Conservation (phyloP, 495 filamentous ascomycete genomes). For the Cryomyces antarcticus region DNA sequence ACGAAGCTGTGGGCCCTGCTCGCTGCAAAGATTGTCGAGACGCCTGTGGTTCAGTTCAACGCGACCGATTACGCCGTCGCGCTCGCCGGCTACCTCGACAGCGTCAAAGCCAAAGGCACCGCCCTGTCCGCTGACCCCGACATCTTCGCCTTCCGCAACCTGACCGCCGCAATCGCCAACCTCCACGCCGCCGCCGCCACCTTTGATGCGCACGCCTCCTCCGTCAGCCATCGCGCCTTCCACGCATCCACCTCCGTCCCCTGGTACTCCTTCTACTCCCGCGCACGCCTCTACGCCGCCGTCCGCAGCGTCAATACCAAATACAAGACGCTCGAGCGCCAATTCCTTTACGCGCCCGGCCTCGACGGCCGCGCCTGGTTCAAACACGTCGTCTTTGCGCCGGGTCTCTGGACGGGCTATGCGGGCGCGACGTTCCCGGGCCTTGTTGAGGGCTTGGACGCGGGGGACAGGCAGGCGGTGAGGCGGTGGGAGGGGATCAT, state of each 20-base stretch:
- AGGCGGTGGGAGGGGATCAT: slow-evolving; percentile 17
- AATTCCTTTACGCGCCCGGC: slow-evolving; percentile 37
- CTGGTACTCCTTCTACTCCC: slow-evolving; percentile 64
- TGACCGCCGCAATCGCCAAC: slow-evolving; percentile 27
- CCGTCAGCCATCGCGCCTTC: slow-evolving; percentile 26
- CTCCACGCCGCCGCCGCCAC: slow-evolving; percentile 25
- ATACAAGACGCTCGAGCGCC: slow-evolving; percentile 40
- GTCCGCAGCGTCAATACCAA: slow-evolving; percentile 34
- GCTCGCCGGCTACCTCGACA: slow-evolving; percentile 28
- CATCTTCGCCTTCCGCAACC: slow-evolving; percentile 22
- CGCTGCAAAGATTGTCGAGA: slow-evolving; percentile 20
- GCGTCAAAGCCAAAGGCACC: slow-evolving; percentile 22
- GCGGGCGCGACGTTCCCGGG: slow-evolving; percentile 50
- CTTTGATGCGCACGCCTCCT: slow-evolving; percentile 35
- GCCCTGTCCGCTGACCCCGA: slow-evolving; percentile 6
- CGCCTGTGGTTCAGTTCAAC: slow-evolving; percentile 20
- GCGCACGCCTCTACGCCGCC: slow-evolving; percentile 35
- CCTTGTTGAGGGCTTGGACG: slow-evolving; percentile 38
- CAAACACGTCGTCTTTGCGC: slow-evolving; percentile 52
- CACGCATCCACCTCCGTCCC: slow-evolving; percentile 29
- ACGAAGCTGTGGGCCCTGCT: slow-evolving; percentile 34
- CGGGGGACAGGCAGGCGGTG: slow-evolving; percentile 20
- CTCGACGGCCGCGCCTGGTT: slow-evolving; percentile 41
- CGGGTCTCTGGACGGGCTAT: slow-evolving; percentile 80
- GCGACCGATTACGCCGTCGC: slow-evolving; percentile 21